A percentile compares a stretch with the other conserved stretches of the same genome.
Evolutionary conservation across 2,329 filamentous ascomycete genomes (phyloP).

Genomic region (Gaeumannomyces tritici): DNA sequence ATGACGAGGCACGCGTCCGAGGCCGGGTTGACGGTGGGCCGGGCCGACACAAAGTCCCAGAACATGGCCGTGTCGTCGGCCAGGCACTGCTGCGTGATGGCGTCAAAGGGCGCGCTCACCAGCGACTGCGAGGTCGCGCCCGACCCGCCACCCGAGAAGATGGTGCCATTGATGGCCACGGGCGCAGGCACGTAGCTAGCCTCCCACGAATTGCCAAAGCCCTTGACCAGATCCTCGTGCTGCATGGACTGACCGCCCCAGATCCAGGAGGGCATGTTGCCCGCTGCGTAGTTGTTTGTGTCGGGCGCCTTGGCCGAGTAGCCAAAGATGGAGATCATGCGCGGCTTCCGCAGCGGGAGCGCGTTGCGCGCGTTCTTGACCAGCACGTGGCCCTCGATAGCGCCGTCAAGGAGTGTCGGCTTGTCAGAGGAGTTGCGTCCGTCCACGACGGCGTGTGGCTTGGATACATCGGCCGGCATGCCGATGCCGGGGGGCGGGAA

Average conservation of each 20-base stretch:
- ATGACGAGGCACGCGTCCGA: constrained; percentile 60
- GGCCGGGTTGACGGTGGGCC: constrained; percentile 36
- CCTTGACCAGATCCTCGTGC: constrained; percentile 3
- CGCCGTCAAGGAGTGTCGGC: constrained; percentile 39
- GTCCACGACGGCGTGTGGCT: constrained; percentile 43
- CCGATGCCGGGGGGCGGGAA: constrained; percentile 39
- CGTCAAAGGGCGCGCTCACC: constrained; percentile 43
- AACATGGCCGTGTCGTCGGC: constrained; percentile 47
- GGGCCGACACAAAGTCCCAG: constrained; percentile 43
- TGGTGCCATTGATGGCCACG: constrained; percentile 30
- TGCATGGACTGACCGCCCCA: constrained; percentile 26
- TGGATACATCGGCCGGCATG: constrained; percentile 36
- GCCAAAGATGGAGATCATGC: constrained; percentile 48
- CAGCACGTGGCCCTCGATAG: constrained; percentile 53
- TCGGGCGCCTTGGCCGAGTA: constrained; percentile 45
- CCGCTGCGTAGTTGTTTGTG: constrained; percentile 25
- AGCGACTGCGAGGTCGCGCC: constrained; percentile 25
- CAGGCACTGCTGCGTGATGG: constrained; percentile 38
- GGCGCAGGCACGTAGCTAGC: not conserved
- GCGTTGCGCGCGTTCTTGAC: constrained; percentile 50
- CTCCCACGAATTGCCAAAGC: not conserved
- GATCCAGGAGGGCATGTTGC: constrained; percentile 24
- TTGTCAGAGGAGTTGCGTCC: constrained; percentile 37
- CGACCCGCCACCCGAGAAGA: constrained; percentile 29
- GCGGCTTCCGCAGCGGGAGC: constrained; percentile 41